Evolutionary conservation across 306 rosid genomes (phyloP).

Genomic region (Trifolium fragiferum): DNA sequence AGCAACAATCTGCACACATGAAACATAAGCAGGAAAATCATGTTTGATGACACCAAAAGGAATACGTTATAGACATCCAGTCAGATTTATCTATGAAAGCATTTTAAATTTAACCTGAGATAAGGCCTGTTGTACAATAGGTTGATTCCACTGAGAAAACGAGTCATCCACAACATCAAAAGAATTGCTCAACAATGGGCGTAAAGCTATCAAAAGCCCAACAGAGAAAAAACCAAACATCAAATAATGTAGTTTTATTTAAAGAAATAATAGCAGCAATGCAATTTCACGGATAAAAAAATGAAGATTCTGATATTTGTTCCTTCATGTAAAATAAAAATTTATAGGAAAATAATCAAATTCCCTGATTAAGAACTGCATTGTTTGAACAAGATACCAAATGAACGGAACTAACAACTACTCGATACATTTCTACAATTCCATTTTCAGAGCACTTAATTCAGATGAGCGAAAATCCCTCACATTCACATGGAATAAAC

Average conservation of each 20-base stretch:
- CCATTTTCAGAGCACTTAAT: neutral
- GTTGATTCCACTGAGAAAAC: slow-evolving; percentile 87
- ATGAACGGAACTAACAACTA: slow-evolving; percentile 13
- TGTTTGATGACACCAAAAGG: slow-evolving; percentile 26
- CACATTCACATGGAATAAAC: slow-evolving; percentile 13
- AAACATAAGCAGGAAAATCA: slow-evolving; percentile 41
- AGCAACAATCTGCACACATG: slow-evolving; percentile 71
- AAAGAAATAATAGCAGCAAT: slow-evolving; percentile 17
- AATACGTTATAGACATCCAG: slow-evolving; percentile 26
- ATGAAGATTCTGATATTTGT: slow-evolving; percentile 12
- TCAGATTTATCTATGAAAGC: slow-evolving; percentile 20
- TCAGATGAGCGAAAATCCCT: slow-evolving; percentile 13
- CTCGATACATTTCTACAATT: slow-evolving; percentile 24
- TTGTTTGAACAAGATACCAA: slow-evolving; percentile 22
- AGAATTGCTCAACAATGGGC: slow-evolving; percentile 75
- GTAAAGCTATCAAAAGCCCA: slow-evolving; percentile 69
- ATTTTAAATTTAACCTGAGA: slow-evolving; percentile 67
- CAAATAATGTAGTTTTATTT: slow-evolving; percentile 15
- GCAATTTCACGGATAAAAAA: slow-evolving; percentile 9
- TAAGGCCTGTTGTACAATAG: slow-evolving; percentile 81
- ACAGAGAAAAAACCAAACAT: slow-evolving; percentile 30
- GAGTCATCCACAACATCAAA: slow-evolving; percentile 70
- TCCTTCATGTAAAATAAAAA: slow-evolving; percentile 6
- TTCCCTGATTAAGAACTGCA: slow-evolving; percentile 11
- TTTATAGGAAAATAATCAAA: neutral